phyloP scores from a whole-genome alignment of 2,329 filamentous ascomycete species.

The Pseudopithomyces maydicus region DNA sequence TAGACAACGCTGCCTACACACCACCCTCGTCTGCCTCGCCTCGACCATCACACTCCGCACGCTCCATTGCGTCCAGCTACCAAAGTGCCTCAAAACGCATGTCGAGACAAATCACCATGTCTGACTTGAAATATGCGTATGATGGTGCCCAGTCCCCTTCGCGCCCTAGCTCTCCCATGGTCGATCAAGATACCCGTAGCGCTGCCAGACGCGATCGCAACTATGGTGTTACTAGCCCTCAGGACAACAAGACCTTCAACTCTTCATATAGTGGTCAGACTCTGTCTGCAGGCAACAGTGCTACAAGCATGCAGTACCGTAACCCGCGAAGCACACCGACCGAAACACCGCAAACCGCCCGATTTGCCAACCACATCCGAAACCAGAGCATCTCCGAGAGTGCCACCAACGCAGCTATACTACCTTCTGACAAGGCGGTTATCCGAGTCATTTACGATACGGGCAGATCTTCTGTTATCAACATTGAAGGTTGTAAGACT shows the following conservation, averaged over 20 bases:
- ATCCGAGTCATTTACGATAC: constrained; percentile 93
- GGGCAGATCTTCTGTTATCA: constrained; percentile 90
- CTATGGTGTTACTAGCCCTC: constrained; percentile 60
- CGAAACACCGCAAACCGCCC: constrained; percentile 65
- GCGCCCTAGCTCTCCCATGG: constrained; percentile 72
- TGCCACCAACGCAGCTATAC: constrained; percentile 73
- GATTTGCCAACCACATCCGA: constrained; percentile 72
- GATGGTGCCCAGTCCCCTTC: constrained; percentile 62
- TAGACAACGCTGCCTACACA: constrained; percentile 70
- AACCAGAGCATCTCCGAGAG: constrained; percentile 80
- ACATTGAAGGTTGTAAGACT: constrained; percentile 87
- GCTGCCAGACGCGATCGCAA: constrained; percentile 66
- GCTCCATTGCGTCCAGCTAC: constrained; percentile 49
- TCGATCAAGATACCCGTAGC: constrained; percentile 60
- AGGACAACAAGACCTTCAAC: constrained; percentile 58
- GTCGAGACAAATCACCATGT: constrained; percentile 51
- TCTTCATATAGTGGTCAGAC: constrained; percentile 59
- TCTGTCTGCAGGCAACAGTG: constrained; percentile 58
- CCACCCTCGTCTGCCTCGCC: constrained; percentile 69
- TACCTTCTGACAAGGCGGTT: constrained; percentile 84
- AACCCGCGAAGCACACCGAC: constrained; percentile 59
- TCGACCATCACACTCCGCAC: constrained; percentile 62
- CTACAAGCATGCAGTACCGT: constrained; percentile 47
- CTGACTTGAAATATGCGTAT: constrained; percentile 51
- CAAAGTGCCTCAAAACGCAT: constrained; percentile 53